These are phyloP conservation scores for Entomortierella parvispora DNA, from an alignment of 192 early-diverging fungal genomes.

Conservation along the genomic window DNA sequence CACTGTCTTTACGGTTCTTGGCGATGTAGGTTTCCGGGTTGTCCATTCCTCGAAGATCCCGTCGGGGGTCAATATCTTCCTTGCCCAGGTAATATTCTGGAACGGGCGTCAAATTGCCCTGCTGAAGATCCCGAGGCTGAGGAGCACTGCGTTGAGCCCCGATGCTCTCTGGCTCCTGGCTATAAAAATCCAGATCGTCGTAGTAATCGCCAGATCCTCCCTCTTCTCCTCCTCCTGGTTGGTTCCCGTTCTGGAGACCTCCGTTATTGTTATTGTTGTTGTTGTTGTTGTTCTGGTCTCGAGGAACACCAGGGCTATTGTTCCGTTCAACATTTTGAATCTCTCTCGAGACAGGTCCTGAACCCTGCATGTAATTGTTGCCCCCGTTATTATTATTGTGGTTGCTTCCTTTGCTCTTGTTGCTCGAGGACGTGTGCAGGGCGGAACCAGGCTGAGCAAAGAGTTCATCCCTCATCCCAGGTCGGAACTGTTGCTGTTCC, in stretches of 20 bases:
- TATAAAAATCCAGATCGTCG: slow-evolving; percentile 27
- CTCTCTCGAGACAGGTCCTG: not conserved
- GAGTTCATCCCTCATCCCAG: slow-evolving; percentile 45
- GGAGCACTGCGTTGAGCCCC: slow-evolving; percentile 33
- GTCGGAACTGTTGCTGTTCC: slow-evolving; percentile 43
- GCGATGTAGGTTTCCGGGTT: not conserved
- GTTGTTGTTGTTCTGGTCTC: not conserved
- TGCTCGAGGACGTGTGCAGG: slow-evolving; percentile 6
- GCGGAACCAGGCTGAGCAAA: slow-evolving; percentile 27
- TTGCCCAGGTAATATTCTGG: slow-evolving; percentile 20
- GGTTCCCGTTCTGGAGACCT: not conserved
- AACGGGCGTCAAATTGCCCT: slow-evolving; percentile 39
- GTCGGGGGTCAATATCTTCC: slow-evolving; percentile 46
- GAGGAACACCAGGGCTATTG: not conserved
- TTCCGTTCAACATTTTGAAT: too few relatives aligned
- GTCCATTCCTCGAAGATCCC: slow-evolving; percentile 33
- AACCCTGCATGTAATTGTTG: too few relatives aligned
- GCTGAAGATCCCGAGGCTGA: slow-evolving; percentile 18
- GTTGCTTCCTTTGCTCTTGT: not conserved
- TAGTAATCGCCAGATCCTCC: slow-evolving; percentile 19
- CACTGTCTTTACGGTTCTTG: not conserved
- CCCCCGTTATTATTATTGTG: not conserved
- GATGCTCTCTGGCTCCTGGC: slow-evolving; percentile 8
- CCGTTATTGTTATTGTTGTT: slow-evolving; percentile 4
- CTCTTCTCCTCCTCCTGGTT: too few relatives aligned